These are phyloP conservation scores for Lyophyllum decastes DNA, from an alignment of 768 basidiomycete species.

Conservation along the genomic window DNA sequence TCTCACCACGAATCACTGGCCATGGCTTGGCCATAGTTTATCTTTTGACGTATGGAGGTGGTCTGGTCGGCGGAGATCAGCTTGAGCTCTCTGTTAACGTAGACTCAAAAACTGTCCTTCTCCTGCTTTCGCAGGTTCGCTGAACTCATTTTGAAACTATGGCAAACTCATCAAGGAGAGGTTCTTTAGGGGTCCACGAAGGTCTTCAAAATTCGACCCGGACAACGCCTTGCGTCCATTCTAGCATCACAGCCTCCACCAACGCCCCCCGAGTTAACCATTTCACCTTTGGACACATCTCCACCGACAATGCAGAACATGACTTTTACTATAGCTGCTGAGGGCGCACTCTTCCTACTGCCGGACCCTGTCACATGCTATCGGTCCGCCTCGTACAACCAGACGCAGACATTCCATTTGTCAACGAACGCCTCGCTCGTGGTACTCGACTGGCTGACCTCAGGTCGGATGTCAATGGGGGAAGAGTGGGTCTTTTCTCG, in stretches of 20 bases:
- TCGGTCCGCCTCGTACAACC: constrained; percentile 77
- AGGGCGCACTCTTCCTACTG: constrained; percentile 72
- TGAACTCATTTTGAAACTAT: neutral
- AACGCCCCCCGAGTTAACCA: neutral
- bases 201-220: constrained; percentile 81
- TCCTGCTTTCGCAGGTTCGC: constrained; percentile 84
- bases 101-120: constrained; percentile 53
- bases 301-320: constrained; percentile 62
- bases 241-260: constrained; percentile 9
- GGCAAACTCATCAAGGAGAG: neutral
- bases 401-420: constrained; percentile 79
- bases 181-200: constrained; percentile 82
- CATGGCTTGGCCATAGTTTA: constrained; percentile 70
- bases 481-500: constrained; percentile 90
- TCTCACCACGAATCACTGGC: constrained; percentile 63
- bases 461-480: constrained; percentile 77
- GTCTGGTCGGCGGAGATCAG: constrained; percentile 84
- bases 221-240: constrained; percentile 54
- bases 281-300: neutral
- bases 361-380: constrained; percentile 96
- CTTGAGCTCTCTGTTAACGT: constrained; percentile 66
- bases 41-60: constrained; percentile 87
- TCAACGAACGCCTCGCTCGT: constrained; percentile 61
- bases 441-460: constrained; percentile 90
- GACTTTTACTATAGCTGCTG: constrained; percentile 52